Percentiles rank a stretch among this genome's conserved stretches.
phyloP scores from a whole-genome alignment of 441 rosid species.

The Brassica balearica region DNA sequence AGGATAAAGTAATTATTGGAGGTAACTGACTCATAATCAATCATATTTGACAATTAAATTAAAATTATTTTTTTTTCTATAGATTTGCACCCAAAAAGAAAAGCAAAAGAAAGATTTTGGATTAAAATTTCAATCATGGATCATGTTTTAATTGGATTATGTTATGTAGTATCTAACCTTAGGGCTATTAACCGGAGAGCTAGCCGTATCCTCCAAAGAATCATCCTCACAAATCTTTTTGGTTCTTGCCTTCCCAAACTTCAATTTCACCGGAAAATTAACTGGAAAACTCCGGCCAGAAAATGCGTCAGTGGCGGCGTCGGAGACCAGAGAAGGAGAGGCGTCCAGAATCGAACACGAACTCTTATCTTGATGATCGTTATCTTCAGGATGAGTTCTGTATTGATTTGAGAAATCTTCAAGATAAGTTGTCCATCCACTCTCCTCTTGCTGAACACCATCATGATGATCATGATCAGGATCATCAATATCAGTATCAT shows the following conservation, averaged over 20 bases:
- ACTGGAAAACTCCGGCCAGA: constrained; percentile 42
- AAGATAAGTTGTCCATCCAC: constrained; percentile 90
- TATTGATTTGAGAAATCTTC: constrained; percentile 58
- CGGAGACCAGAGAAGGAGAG: constrained; percentile 72
- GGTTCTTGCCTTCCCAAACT: constrained; percentile 59
- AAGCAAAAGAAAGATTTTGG: neutral
- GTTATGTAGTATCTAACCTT: constrained; percentile 51
- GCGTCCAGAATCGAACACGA: constrained; percentile 48
- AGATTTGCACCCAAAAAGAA: neutral
- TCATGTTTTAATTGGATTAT: neutral
- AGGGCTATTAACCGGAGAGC: constrained; percentile 83
- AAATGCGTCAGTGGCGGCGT: constrained; percentile 63
- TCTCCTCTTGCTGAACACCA: constrained; percentile 58
- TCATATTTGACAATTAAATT: constrained; percentile 14
- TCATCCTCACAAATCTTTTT: constrained; percentile 60
- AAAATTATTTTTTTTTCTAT: neutral
- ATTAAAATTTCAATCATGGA: neutral
- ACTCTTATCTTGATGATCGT: constrained; percentile 38
- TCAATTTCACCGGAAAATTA: constrained; percentile 52
- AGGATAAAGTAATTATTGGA: constrained; percentile 9
- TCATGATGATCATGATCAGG: constrained; percentile 12
- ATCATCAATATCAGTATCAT: constrained; percentile 19
- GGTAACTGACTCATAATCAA: neutral
- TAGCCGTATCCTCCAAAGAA: constrained; percentile 87
- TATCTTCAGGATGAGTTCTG: constrained; percentile 28